A percentile compares a stretch with the other conserved stretches of the same genome.
These are phyloP conservation scores for Urochloa ruziziensis DNA, from an alignment of 176 grass and related monocot species.

Conservation along the genomic window DNA sequence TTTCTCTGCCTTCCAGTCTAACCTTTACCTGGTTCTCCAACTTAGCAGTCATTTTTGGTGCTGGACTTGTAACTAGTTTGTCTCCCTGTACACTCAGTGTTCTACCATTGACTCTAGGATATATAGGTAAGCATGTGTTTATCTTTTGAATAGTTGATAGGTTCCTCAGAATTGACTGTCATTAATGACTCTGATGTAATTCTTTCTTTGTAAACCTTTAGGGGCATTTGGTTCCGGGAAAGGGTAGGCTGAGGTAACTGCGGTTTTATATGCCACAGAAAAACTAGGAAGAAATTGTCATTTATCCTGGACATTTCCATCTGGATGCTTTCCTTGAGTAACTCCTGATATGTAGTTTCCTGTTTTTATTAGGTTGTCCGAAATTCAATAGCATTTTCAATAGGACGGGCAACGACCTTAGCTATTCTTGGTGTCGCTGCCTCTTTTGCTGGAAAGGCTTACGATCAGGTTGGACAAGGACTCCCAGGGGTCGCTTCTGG, in stretches of 20 bases:
- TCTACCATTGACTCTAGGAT: conserved; percentile 91
- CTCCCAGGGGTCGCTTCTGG: conserved; percentile 82
- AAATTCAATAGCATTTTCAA: conserved; percentile 90
- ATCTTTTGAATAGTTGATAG: neutral
- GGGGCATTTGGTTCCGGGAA: conserved; percentile 93
- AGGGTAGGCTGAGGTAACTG: conserved; percentile 65
- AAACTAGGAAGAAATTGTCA: neutral
- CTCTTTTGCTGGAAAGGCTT: conserved; percentile 96
- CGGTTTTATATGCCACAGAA: neutral
- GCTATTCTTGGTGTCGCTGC: conserved; percentile 87
- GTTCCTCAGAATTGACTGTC: neutral
- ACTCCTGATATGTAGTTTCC: conserved; percentile 3
- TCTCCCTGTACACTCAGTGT: conserved; percentile 97
- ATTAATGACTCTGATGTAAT: conserved; percentile 1
- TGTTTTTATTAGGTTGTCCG: conserved; percentile 68
- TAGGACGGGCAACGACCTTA: conserved; percentile 94
- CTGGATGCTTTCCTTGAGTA: neutral
- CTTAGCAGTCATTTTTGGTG: conserved; percentile 93
- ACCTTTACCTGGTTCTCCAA: conserved; percentile 42
- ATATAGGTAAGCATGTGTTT: conserved; percentile 56
- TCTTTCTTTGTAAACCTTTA: conserved; percentile 31
- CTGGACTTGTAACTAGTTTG: conserved; percentile 93
- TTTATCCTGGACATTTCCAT: neutral
- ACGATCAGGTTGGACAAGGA: conserved; percentile 93
- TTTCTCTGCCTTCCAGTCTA: neutral